Percentiles rank a stretch among this genome's conserved stretches.
Conservation (phyloP, 305 asterid genomes). For the Fraxinus paxiana region DNA sequence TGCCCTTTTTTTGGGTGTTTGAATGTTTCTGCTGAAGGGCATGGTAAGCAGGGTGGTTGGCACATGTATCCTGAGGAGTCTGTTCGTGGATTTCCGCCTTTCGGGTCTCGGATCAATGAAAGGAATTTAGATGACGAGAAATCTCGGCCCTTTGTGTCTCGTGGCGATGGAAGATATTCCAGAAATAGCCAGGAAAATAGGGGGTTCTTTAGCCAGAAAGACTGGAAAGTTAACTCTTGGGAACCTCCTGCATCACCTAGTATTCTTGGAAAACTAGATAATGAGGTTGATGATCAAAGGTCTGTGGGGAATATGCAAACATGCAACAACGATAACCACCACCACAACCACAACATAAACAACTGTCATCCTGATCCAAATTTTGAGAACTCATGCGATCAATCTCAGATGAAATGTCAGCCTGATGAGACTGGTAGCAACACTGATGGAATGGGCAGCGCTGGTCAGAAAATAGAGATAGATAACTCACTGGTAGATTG, state of each 20-base stretch:
- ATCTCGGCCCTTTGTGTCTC: constrained; percentile 52
- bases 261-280: constrained; percentile 52
- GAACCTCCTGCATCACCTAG: constrained; percentile 31
- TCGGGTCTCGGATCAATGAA: constrained; percentile 58
- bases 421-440: constrained; percentile 40
- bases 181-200: constrained; percentile 32
- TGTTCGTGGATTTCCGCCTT: constrained; percentile 62
- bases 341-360: constrained; percentile 13
- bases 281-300: constrained; percentile 46
- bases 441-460: constrained; percentile 30
- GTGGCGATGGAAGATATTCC: constrained; percentile 56
- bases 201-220: constrained; percentile 28
- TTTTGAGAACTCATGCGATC: constrained; percentile 39
- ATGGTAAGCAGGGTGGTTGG: constrained; percentile 93
- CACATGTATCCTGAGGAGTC: constrained; percentile 65
- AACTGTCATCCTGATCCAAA: constrained; percentile 40
- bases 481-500: constrained; percentile 61
- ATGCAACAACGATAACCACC: constrained; percentile 20
- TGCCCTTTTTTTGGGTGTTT: constrained; percentile 30
- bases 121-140: constrained; percentile 69
- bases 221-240: constrained; percentile 30
- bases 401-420: constrained; percentile 43
- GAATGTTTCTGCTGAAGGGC: constrained; percentile 64
- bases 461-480: constrained; percentile 50
- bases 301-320: constrained; percentile 48